Evolutionary conservation across 768 basidiomycete genomes (phyloP), one percentile per base, ranked within the genome.

Genomic region (Ephemerocybe angulata): DNA sequence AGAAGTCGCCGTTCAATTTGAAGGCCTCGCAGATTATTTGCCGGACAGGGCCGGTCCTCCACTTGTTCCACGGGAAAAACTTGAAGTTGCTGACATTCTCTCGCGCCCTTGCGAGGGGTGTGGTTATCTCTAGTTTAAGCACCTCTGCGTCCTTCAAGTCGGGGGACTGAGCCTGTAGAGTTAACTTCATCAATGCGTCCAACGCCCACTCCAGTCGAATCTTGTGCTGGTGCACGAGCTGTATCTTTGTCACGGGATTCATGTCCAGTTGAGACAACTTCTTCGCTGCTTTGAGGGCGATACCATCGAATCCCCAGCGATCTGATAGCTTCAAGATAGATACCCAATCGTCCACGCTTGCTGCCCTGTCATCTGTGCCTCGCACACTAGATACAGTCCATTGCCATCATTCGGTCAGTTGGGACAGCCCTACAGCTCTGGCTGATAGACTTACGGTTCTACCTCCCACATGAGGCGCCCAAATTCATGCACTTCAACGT

Each of bases 171-270:
- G 30, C 48, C 19, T 64, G 59, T 13, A 57, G 50, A 29, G 63
- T 63, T 44, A 70, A 53, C 11, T 49, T 59, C 30, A 62, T 50
- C 38, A 63, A 65, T 19, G 65, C 58, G 19, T 53, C 49, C 27
- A 57, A 55, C 11, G 60, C 62, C 66, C 68, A 70, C 40, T 66
- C 58, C 21, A 47, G 54, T 24, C 31, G 35, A 30, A 82, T 64
- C 0, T 65, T 55, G 57, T 74, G 70, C n/a, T 60, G 43, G 29
- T 75, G 75, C 54, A 76, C 75, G 0, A 75, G 62, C 6, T 63
- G 59, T 10, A 82, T 76, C 56, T 75, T 78, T 21, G 75, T 70
- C 0, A 80, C 65, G 0, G 81, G 73, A 1, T 70, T 67, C 8
- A 82, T 63, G 0, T 64, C 30, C 7, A 73, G 46, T 48, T 65